Evolutionary conservation across 2,329 filamentous ascomycete species (phyloP), one percentile per base, ranked within the genome.

Genomic region (Xylaria sp.): DNA sequence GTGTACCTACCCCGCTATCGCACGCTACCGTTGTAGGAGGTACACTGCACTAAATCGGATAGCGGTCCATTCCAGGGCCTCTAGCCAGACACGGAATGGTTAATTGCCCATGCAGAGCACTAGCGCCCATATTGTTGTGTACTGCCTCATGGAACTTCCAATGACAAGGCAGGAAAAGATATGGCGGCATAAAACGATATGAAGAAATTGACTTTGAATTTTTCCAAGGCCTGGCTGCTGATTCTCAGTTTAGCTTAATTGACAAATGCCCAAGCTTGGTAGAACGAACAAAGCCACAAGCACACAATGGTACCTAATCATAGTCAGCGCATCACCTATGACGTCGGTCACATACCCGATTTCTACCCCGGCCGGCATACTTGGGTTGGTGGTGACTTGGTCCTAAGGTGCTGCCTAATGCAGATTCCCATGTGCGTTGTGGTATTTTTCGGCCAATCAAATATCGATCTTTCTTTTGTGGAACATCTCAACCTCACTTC

Each of bases 1-100:
- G 53, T 56, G 53, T n/a, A 56, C 23, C 34, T 30, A 28, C 53
- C 53, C 53, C 53, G 53, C 53, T 28, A 12, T 25, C 9, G 36
- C 53, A 28, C 20, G 36, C 20, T 34, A 34, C 30, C 15, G 18
- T 12, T n/a, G 53, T 39, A 30, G 30, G 9, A 15, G 18, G 8
- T 7, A 32, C n/a, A n/a, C n/a, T n/a, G n/a, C n/a, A n/a, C n/a
- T n/a, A 20, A 30, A 13, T 56, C 30, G n/a, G 36, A 8, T 25
- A 8, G 3, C 6, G 34, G 32, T 23, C 53, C 34, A 25, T n/a
- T n/a, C n/a, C n/a, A n/a, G n/a, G n/a, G n/a, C 12, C 5, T 10
- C 32, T 41, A 56, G 32, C 53, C 20, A 23, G 32, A 56, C 41
- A 15, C 6, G 34, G 53, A 25, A 41, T 56, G 10, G 53, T 9